Evolutionary conservation across 306 rosid genomes (phyloP).

Genomic region (Psophocarpus tetragonolobus): DNA sequence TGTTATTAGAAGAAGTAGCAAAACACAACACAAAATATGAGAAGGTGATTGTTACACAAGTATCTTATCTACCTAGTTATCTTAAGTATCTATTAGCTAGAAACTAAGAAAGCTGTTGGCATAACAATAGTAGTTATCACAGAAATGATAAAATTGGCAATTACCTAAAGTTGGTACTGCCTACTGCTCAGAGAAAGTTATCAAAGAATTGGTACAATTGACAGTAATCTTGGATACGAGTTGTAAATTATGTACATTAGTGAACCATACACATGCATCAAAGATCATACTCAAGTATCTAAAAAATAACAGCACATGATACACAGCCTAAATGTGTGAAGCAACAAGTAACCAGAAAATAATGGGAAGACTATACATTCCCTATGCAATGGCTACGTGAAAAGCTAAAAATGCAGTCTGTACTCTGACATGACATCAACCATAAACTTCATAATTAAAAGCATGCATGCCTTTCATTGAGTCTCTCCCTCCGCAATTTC

Average conservation of each 20-base stretch:
- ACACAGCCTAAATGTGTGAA: neutral
- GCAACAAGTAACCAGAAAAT: slow-evolving; percentile 16
- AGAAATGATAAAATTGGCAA: neutral
- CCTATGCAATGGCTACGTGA: slow-evolving; percentile 8
- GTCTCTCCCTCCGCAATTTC: slow-evolving; percentile 79
- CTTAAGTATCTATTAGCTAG: neutral
- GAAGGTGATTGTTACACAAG: neutral
- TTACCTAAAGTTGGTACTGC: too few species aligned
- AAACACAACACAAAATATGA: slow-evolving; percentile 25
- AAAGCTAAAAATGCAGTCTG: slow-evolving; percentile 5
- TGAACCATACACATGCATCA: neutral
- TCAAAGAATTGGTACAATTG: neutral
- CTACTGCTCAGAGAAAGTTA: too few species aligned
- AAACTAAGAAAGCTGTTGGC: neutral
- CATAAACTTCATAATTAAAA: neutral
- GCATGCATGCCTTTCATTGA: slow-evolving; percentile 79
- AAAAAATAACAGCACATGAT: neutral
- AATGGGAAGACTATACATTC: neutral
- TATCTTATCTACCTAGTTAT: neutral
- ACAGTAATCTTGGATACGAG: neutral
- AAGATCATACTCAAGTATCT: neutral
- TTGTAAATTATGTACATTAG: neutral
- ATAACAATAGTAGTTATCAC: neutral
- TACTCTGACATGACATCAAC: slow-evolving; percentile 3
- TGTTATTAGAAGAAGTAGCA: slow-evolving; percentile 17